Evolutionary conservation across 2,329 filamentous ascomycete genomes (phyloP).

Genomic region (Paecilomyces fulvus): DNA sequence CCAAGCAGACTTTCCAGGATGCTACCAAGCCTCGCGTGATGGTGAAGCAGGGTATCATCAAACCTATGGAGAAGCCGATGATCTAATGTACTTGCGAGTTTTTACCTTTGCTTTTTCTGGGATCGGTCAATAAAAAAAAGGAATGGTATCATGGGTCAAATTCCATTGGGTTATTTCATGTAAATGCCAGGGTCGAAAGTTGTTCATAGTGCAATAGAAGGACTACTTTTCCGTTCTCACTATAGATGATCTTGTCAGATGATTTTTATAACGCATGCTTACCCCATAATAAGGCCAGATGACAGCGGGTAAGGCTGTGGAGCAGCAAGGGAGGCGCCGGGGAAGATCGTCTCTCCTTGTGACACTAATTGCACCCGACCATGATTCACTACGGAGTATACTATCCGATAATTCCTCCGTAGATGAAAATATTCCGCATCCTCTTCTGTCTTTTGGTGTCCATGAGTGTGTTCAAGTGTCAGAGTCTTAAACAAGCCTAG

Average conservation of each 20-base stretch:
- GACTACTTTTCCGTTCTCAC: too few species aligned
- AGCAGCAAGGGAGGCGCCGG: not conserved
- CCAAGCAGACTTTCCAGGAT: slow-evolving; percentile 90
- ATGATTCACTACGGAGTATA: too few species aligned
- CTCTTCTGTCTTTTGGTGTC: not conserved
- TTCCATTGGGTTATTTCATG: not conserved
- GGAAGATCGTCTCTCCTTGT: not conserved
- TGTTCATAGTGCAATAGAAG: not conserved
- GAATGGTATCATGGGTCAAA: not conserved
- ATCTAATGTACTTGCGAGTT: slow-evolving; percentile 25
- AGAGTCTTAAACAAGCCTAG: not conserved
- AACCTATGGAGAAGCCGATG: slow-evolving; percentile 73
- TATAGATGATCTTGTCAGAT: not conserved
- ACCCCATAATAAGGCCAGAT: not conserved
- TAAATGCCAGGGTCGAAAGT: not conserved
- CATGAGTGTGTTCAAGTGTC: not conserved
- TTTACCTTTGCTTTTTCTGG: not conserved
- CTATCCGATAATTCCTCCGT: too few species aligned
- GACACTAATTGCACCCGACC: not conserved
- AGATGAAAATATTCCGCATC: not conserved
- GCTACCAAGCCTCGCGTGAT: slow-evolving; percentile 81
- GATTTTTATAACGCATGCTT: not conserved
- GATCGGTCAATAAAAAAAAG: not conserved
- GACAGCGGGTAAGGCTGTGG: not conserved
- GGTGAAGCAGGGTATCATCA: slow-evolving; percentile 83